Evolutionary conservation across 2,329 filamentous ascomycete species (phyloP).

Genomic region (Fusarium tupiense): DNA sequence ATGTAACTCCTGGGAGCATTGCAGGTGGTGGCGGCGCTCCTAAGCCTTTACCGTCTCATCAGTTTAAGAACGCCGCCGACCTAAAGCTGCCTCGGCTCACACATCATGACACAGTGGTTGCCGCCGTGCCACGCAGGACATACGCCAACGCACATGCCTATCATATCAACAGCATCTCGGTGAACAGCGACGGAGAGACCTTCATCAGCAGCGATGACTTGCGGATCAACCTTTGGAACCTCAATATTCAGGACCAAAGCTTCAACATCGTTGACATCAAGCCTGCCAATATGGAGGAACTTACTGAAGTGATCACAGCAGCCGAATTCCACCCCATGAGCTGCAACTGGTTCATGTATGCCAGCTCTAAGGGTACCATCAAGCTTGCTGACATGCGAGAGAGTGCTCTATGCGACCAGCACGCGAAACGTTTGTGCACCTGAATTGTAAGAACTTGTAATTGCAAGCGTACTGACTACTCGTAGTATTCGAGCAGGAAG

Average conservation of each 20-base stretch:
- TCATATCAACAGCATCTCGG: constrained; percentile 99
- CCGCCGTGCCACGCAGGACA: constrained; percentile 92
- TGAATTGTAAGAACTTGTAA: neutral
- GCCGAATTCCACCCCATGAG: constrained; percentile 96
- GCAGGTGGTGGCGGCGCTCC: constrained; percentile 82
- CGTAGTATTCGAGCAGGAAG: constrained; percentile 97
- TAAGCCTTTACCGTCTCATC: constrained; percentile 71
- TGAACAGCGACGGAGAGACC: constrained; percentile 98
- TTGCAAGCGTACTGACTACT: constrained; percentile 34
- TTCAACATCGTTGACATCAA: constrained; percentile 99
- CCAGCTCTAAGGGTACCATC: constrained; percentile 98
- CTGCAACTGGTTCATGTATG: constrained; percentile 99
- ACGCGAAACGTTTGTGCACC: constrained; percentile 79
- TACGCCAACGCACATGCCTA: constrained; percentile 99
- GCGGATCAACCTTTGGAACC: constrained; percentile 97
- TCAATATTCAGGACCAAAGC: constrained; percentile 99
- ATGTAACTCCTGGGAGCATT: constrained; percentile 81
- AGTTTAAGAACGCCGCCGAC: constrained; percentile 83
- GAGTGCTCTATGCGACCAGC: constrained; percentile 93
- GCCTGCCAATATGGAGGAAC: constrained; percentile 98
- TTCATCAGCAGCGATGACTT: constrained; percentile 99
- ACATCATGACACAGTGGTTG: constrained; percentile 97
- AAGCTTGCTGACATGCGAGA: constrained; percentile 99
- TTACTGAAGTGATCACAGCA: constrained; percentile 98
- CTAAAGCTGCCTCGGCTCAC: constrained; percentile 95